Evolutionary conservation across 2,329 filamentous ascomycete species (phyloP).

Genomic region (Neonectria magnoliae): DNA sequence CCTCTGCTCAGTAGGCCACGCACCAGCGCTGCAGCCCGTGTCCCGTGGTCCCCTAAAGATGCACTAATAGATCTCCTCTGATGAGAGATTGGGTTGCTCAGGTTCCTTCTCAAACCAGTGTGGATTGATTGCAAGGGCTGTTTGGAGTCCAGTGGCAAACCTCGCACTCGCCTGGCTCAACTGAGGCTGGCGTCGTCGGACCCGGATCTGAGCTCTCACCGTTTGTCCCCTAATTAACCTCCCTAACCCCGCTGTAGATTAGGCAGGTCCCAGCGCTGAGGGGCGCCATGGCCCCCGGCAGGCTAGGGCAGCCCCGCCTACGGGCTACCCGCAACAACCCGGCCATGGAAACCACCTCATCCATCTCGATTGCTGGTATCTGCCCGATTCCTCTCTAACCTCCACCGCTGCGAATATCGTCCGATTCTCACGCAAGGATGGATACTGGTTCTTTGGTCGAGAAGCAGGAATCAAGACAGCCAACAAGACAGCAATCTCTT

Average conservation of each 20-base stretch:
- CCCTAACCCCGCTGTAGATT: conserved; percentile 10
- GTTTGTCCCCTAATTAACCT: conserved; percentile 6
- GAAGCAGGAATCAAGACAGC: not conserved
- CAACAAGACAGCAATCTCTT: not conserved
- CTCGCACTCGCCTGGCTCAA: not conserved
- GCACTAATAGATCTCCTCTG: not conserved
- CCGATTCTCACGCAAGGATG: not conserved
- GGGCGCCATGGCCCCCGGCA: no score
- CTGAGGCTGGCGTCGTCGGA: not conserved
- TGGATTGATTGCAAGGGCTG: no score
- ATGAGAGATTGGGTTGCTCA: not conserved
- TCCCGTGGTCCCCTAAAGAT: not conserved
- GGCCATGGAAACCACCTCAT: no score
- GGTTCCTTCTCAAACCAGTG: not conserved
- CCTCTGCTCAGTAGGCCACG: not conserved
- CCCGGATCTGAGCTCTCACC: conserved; percentile 1
- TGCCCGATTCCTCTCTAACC: not conserved
- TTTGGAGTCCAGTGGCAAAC: not conserved
- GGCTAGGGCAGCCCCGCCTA: no score
- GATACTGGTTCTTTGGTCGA: not conserved
- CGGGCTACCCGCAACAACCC: no score
- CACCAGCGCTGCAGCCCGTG: conserved; percentile 10
- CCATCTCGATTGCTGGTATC: conserved; percentile 2
- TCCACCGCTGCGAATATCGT: not conserved
- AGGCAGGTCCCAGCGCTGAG: not conserved